Base-by-base conservation (phyloP, 1,284 basidiomycete genomes). In the Takashimella tepidaria region DNA sequence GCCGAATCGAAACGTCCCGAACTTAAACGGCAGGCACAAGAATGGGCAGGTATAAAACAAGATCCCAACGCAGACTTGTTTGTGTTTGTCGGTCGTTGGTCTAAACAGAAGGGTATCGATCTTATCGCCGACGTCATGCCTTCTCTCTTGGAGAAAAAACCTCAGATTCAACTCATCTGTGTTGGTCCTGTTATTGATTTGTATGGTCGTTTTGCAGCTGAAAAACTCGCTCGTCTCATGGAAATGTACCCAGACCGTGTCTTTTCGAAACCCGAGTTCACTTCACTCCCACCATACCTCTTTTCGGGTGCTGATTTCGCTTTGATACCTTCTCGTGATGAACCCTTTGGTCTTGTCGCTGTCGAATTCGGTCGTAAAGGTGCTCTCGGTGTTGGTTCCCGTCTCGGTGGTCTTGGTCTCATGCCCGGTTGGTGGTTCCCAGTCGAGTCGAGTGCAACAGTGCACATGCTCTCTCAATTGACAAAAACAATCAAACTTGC, bases 371-470 rank as follows among this genome's bases (percentile, higher is more conserved):
- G 91, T 75, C 81, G 91, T 64, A 93, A 93, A 76, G 91, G 91
- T 80, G 91, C 91, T 57, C 82, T 95, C 51, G 91, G 91, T 79
- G 91, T 95, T 61, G 91, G 91, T 65, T 84, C 86, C 78, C 87
- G 91, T 70, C 81, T 93, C 25, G 91, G 91, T 74, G 91, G 91
- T 80, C 81, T 95, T 45, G 91, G 91, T 78, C 79, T 95, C 61
- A 95, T 95, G 91, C 91, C 91, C 68, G 91, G 91, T 79, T 93
- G 91, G 91, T 93, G 91, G 90, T 93, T 91, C 81, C 91, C 90
- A 54, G 91, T 95, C 45, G 91, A 95, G 76, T 92, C 88, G 0
- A 89, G 80, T 59, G 87, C 90, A 31, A 90, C 90, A 5, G 84
- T 84, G 44, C 91, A 95, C 76, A 90, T 95, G 89, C 79, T 92